Percentiles rank a stretch among this genome's conserved stretches.
phyloP scores from a whole-genome alignment of 192 early-diverging fungal genomes.

The Gryganskiella cystojenkinii region DNA sequence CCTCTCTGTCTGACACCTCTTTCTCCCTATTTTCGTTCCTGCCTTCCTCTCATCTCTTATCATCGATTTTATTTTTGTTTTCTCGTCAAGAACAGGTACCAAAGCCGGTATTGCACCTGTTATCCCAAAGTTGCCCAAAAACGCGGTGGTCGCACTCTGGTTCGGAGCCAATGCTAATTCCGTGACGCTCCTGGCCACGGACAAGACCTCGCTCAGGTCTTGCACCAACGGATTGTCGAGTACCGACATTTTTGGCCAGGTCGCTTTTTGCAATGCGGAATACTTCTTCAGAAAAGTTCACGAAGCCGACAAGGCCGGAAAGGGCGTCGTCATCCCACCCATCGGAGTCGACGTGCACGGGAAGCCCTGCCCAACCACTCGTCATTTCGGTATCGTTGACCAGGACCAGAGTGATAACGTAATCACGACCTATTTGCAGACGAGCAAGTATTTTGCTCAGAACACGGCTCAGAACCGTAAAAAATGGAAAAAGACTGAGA shows the following conservation, averaged over 20 bases:
- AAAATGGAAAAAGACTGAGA: conserved; percentile 4
- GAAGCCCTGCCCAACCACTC: conserved; percentile 27
- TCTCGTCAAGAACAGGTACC: conserved; percentile 5
- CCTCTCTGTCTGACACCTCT: not conserved
- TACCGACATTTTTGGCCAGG: conserved; percentile 32
- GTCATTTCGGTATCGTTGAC: conserved; percentile 37
- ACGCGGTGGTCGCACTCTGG: conserved; percentile 26
- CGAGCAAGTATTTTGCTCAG: conserved; percentile 18
- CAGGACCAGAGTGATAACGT: conserved; percentile 47
- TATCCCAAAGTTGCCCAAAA: conserved; percentile 26
- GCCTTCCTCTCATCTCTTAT: not conserved
- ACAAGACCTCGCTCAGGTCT: conserved; percentile 1
- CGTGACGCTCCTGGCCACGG: conserved; percentile 16
- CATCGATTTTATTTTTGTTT: too few relatives aligned
- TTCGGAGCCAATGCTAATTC: conserved; percentile 36
- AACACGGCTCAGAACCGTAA: conserved; percentile 18
- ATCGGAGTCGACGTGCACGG: conserved; percentile 27
- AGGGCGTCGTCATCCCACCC: conserved; percentile 13
- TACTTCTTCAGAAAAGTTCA: conserved; percentile 19
- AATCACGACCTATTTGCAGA: conserved; percentile 34
- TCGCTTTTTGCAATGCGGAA: conserved; percentile 30
- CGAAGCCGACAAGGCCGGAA: not conserved
- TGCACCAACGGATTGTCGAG: conserved; percentile 35
- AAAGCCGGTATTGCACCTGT: conserved; percentile 20
- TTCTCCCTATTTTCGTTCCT: not conserved